Evolutionary conservation across 179 eudicot species (phyloP).

Genomic region (Heliamphora pulchella): DNA sequence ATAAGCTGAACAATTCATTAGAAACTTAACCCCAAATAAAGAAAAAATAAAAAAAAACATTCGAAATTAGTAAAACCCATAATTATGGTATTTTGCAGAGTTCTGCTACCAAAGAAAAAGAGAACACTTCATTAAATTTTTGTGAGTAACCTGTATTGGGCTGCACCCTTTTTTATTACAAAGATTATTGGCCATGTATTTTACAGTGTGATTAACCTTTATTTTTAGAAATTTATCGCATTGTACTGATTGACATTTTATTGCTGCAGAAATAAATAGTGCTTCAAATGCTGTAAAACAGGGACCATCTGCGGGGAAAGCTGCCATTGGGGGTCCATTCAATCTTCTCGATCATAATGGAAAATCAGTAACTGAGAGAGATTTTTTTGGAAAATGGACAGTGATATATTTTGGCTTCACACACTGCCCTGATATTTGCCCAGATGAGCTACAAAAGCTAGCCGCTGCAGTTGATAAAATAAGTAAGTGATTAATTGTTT

Average conservation of each 20-base stretch:
- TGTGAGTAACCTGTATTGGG: too few species aligned
- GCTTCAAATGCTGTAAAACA: conserved; percentile 69
- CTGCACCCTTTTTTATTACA: too few species aligned
- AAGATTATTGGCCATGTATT: too few species aligned
- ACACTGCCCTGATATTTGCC: conserved; percentile 97
- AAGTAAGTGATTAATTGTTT: conserved; percentile 47
- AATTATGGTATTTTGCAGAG: too few species aligned
- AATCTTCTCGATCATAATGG: conserved; percentile 77
- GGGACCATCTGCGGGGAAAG: conserved; percentile 93
- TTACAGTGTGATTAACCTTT: background rate
- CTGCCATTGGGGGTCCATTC: conserved; percentile 93
- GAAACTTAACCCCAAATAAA: too few species aligned
- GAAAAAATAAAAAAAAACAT: too few species aligned
- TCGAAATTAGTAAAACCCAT: too few species aligned
- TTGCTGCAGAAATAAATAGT: conserved; percentile 51
- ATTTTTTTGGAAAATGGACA: conserved; percentile 84
- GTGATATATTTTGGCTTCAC: conserved; percentile 90
- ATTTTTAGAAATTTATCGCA: background rate
- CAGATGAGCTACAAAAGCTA: conserved; percentile 87
- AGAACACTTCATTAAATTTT: too few species aligned
- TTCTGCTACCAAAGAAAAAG: too few species aligned
- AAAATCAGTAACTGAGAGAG: conserved; percentile 61
- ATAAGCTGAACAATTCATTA: too few species aligned
- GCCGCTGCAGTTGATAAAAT: conserved; percentile 87
- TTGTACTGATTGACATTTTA: conserved; percentile 10